Evolutionary conservation across 495 filamentous ascomycete species (phyloP).

Genomic region (Lineolata rhizophorae): DNA sequence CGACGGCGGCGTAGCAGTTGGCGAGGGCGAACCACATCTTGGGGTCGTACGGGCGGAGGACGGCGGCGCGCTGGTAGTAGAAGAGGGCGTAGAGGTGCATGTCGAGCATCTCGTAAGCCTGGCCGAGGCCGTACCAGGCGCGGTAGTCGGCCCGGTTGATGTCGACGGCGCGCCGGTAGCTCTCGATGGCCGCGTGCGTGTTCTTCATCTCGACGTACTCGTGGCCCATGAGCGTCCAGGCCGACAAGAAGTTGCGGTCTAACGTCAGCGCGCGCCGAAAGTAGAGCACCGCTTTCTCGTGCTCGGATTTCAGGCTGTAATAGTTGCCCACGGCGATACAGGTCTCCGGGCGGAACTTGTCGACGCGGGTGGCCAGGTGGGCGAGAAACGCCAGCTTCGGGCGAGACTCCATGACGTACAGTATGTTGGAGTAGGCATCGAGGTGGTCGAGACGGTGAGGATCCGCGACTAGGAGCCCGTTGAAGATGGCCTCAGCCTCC

Average conservation of each 20-base stretch:
- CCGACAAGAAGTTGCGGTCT: conserved; percentile 75
- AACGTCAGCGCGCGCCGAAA: conserved; percentile 92
- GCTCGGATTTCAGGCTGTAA: conserved; percentile 76
- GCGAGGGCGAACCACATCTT: conserved; percentile 99
- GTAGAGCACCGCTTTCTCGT: conserved; percentile 96
- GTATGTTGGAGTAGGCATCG: conserved; percentile 89
- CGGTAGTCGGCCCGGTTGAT: conserved; percentile 93
- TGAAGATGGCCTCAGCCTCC: conserved; percentile 67
- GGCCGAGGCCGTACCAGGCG: conserved; percentile 94
- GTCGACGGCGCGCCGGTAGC: conserved; percentile 87
- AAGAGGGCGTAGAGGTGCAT: conserved; percentile 94
- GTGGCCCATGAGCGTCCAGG: conserved; percentile 98
- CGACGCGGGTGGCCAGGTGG: conserved; percentile 67
- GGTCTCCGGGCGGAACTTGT: conserved; percentile 93
- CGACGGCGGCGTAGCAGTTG: conserved; percentile 73
- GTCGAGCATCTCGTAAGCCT: conserved; percentile 93
- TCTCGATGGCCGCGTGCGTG: conserved; percentile 94
- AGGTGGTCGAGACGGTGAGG: conserved; percentile 78
- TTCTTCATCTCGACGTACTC: conserved; percentile 99
- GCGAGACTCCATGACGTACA: conserved; percentile 73
- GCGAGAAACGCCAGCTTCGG: conserved; percentile 85
- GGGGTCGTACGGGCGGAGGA: conserved; percentile 72
- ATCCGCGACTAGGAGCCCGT: conserved; percentile 50
- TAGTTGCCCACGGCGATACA: conserved; percentile 96
- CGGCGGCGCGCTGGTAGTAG: conserved; percentile 93